Conservation (phyloP, 1,284 basidiomycete genomes). For the Cutaneotrichosporon spelunceum region DNA sequence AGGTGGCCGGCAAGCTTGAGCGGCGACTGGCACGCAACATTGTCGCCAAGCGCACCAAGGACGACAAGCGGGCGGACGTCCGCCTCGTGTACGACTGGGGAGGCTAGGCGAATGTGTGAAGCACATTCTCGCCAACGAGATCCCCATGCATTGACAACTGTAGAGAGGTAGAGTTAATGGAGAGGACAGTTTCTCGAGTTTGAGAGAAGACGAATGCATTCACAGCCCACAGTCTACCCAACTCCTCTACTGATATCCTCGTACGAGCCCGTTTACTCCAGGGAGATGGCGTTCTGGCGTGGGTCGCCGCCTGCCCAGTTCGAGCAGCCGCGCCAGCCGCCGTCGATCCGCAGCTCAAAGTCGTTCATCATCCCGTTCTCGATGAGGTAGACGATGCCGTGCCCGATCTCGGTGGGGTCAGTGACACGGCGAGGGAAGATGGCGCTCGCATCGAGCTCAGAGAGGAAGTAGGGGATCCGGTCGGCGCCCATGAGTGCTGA, state of each 20-base stretch:
- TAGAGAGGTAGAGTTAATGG: not conserved
- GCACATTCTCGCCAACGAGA: too few relatives aligned
- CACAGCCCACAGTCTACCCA: conserved; percentile 1
- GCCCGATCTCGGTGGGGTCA: conserved; percentile 26
- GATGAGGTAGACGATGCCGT: conserved; percentile 31
- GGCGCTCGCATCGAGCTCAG: conserved; percentile 25
- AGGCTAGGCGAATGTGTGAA: not conserved
- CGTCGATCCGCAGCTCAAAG: conserved; percentile 28
- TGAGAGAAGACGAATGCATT: not conserved
- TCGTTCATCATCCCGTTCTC: conserved; percentile 40
- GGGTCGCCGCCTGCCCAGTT: conserved; percentile 28
- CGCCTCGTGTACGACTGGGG: conserved; percentile 16
- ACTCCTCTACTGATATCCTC: not conserved
- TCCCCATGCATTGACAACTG: too few relatives aligned
- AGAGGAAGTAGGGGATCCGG: conserved; percentile 27
- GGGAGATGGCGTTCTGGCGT: conserved; percentile 20
- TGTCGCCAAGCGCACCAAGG: conserved; percentile 9
- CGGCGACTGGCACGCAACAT: conserved; percentile 14
- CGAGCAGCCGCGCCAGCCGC: conserved; percentile 25
- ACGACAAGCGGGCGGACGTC: conserved; percentile 1
- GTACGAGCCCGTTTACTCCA: conserved; percentile 14
- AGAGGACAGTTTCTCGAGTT: not conserved
- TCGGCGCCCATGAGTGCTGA: conserved; percentile 29
- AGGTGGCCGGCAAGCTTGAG: conserved; percentile 6
- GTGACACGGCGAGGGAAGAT: conserved; percentile 27